Base-by-base conservation (phyloP, 129 eudicot genomes). In the Glebionis coronaria region DNA sequence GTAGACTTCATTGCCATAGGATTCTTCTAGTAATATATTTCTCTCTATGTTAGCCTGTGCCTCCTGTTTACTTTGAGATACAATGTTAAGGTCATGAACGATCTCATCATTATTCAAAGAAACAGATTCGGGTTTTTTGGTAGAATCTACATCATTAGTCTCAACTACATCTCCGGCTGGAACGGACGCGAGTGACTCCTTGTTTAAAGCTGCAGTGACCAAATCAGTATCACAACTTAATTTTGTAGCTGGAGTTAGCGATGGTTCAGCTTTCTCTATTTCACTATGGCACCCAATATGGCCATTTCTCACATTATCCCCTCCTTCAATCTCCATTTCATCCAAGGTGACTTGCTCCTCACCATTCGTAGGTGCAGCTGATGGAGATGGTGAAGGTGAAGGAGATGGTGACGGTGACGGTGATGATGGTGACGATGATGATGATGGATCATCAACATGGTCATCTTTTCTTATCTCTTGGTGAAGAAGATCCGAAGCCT, bases 241-340 rank as follows among this genome's bases (percentile, higher is more conserved):
- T 71, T 60, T 79, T 12, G 64, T 46, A 5, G 16, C 21, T 55
- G 13, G 50, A 68, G 71, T 49, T 50, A 52, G 45, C 52, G 78
- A 76, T 58, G 78, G 82, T 64, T 74, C 80, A 12, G 65, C 65
- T 80, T 72, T 75, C 78, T 73, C 79, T 45, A 40, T 75, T 58
- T 77, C 85, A 69, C 71, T 75, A 59, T 80, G 85, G 70, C 72
- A 73, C 21, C 84, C 89, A 56, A 80, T 61, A 61, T 81, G 82
- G 59, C 80, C 88, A 63, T 66, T 81, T 75, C 72, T 73, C 21
- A 83, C 70, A 75, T 54, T 7, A 23, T 68, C 75, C 53, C 70
- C 81, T 47, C 53, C 56, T 68, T 70, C 77, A 50, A 61, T 56
- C 65, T 75, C 83, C 70, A 78, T 58, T 15, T 60, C 46, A 49